A percentile compares a stretch with the other conserved stretches of the same genome.
phyloP scores from a whole-genome alignment of 1,284 basidiomycete species.

The Cryptococcus sp. region DNA sequence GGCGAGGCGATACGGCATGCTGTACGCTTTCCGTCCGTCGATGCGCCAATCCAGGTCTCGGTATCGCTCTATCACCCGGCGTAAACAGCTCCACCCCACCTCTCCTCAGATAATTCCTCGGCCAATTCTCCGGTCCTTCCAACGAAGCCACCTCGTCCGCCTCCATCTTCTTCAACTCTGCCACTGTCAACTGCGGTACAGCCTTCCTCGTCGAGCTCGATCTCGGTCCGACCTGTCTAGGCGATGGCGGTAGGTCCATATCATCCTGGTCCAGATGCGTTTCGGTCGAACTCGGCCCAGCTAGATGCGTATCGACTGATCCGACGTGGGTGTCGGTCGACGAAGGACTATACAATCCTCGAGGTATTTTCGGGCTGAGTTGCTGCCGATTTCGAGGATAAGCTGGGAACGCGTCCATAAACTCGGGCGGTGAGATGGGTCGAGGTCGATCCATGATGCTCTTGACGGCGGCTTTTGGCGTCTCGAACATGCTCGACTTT shows the following conservation, averaged over 20 bases:
- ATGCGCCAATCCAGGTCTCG: not conserved
- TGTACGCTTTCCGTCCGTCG: not conserved
- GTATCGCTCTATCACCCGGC: not conserved
- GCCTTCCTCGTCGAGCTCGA: conserved; percentile 1
- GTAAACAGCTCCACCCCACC: not conserved
- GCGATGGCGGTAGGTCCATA: not conserved
- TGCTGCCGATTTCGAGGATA: conserved; percentile 5
- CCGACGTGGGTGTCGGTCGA: not conserved
- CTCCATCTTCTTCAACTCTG: not conserved
- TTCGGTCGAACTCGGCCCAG: not conserved
- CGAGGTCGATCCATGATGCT: conserved; percentile 24
- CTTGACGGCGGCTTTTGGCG: not conserved
- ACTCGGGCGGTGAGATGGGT: conserved; percentile 24
- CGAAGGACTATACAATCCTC: not conserved
- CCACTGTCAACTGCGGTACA: conserved; percentile 4
- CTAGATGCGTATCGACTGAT: not conserved
- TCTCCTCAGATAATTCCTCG: not conserved
- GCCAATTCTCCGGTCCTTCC: not conserved
- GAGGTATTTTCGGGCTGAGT: not conserved
- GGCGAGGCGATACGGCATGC: too few relatives aligned
- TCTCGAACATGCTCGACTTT: not conserved
- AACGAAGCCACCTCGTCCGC: not conserved
- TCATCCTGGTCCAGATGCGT: not conserved
- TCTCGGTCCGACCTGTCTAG: not conserved
- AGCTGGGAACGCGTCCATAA: conserved; percentile 11